A percentile compares a stretch with the other conserved stretches of the same genome.
These are phyloP conservation scores for Candida piceae DNA, from an alignment of 805 yeast species.

Conservation along the genomic window DNA sequence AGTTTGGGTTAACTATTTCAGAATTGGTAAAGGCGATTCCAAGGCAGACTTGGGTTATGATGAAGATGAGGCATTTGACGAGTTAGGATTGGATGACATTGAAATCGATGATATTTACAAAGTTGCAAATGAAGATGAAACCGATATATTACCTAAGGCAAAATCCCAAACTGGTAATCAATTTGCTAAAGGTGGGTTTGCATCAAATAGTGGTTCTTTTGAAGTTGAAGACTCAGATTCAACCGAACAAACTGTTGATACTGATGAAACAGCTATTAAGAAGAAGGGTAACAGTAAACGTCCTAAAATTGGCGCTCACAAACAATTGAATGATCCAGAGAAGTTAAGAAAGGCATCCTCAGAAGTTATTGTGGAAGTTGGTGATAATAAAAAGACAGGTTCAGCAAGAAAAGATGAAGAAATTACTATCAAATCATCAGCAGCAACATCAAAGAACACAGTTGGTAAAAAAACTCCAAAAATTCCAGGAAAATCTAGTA, in stretches of 20 bases:
- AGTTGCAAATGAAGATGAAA: constrained; percentile 6
- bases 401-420: no score
- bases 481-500: constrained; percentile 2
- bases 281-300: not conserved
- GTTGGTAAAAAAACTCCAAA: not conserved
- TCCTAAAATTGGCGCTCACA: not conserved
- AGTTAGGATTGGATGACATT: constrained; percentile 22
- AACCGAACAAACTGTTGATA: not conserved
- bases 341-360: no score
- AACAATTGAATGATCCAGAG: no score
- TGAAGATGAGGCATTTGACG: constrained; percentile 30
- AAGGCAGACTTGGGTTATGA: constrained; percentile 24
- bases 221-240: constrained; percentile 3
- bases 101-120: constrained; percentile 5
- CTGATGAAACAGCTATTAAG: not conserved
- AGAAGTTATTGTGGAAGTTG: no score
- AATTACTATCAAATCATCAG: no score
- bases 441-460: no score
- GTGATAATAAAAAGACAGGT: no score
- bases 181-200: constrained; percentile 21
- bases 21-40: constrained; percentile 17
- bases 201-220: constrained; percentile 14
- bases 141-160: not conserved
- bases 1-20: constrained; percentile 46
- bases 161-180: constrained; percentile 2